A percentile compares a stretch with the other conserved stretches of the same genome.
Conservation (phyloP, 306 rosid genomes). For the Fragaria iinumae region DNA sequence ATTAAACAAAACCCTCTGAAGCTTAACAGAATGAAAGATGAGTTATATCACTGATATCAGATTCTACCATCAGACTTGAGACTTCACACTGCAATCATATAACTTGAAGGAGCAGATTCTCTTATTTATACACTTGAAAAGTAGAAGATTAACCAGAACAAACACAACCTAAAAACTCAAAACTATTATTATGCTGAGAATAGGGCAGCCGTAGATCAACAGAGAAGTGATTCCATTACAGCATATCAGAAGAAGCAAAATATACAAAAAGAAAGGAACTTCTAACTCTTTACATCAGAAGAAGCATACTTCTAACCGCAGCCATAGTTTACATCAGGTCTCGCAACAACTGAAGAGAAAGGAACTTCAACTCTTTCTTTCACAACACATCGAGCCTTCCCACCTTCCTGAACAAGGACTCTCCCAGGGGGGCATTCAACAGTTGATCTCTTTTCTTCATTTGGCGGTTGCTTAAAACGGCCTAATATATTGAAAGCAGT, state of each 20-base stretch:
- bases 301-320: conserved; percentile 49
- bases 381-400: conserved; percentile 81
- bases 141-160: neutral
- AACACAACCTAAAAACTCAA: neutral
- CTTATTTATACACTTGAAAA: neutral
- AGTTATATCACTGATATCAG: neutral
- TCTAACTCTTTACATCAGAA: too few relatives aligned
- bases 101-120: neutral
- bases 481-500: conserved; percentile 32
- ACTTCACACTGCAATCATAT: neutral
- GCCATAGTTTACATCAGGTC: conserved; percentile 94
- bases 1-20: neutral
- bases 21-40: neutral
- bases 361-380: conserved; percentile 98
- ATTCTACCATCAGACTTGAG: neutral
- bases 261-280: conserved; percentile 29
- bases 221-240: conserved; percentile 15
- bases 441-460: conserved; percentile 28
- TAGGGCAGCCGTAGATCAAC: conserved; percentile 26
- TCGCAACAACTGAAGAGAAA: conserved; percentile 66
- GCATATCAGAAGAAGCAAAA: conserved; percentile 12
- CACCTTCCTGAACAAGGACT: conserved; percentile 60
- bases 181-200: neutral
- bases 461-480: conserved; percentile 34
- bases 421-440: conserved; percentile 74